phyloP scores from a whole-genome alignment of 176 grass and related monocot species.

The Bothriochloa decipiens region DNA sequence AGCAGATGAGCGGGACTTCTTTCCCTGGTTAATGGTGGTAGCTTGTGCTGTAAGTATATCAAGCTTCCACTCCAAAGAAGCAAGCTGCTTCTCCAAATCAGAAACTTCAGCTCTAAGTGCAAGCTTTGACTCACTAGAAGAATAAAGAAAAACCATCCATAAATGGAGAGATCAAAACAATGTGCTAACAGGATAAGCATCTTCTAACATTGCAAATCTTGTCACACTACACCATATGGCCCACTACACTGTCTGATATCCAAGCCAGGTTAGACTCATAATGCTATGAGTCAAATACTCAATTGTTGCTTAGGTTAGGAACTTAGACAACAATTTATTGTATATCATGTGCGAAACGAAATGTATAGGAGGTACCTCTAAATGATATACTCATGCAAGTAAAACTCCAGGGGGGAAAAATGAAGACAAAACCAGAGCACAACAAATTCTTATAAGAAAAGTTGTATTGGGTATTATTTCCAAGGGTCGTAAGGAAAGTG shows the following conservation, averaged over 20 bases:
- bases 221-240: background rate
- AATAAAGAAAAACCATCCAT: constrained; percentile 31
- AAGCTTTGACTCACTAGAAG: constrained; percentile 75
- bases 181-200: background rate
- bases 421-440: background rate
- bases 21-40: constrained; percentile 76
- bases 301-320: background rate
- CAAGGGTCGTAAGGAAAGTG: constrained; percentile 15
- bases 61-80: constrained; percentile 72
- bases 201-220: background rate
- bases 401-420: background rate
- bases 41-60: constrained; percentile 84
- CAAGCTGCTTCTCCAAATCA: constrained; percentile 87
- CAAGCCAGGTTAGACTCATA: constrained; percentile 11
- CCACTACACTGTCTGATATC: background rate
- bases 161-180: constrained; percentile 39
- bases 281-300: background rate
- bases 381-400: background rate
- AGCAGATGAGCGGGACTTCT: constrained; percentile 61
- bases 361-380: constrained; percentile 6
- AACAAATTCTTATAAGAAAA: background rate
- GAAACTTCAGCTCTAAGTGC: constrained; percentile 75
- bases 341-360: constrained; percentile 15
- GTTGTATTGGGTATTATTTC: background rate
- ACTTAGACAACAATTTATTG: background rate